Evolutionary conservation across 1,284 basidiomycete species (phyloP).

Genomic region (Mycena sp.): DNA sequence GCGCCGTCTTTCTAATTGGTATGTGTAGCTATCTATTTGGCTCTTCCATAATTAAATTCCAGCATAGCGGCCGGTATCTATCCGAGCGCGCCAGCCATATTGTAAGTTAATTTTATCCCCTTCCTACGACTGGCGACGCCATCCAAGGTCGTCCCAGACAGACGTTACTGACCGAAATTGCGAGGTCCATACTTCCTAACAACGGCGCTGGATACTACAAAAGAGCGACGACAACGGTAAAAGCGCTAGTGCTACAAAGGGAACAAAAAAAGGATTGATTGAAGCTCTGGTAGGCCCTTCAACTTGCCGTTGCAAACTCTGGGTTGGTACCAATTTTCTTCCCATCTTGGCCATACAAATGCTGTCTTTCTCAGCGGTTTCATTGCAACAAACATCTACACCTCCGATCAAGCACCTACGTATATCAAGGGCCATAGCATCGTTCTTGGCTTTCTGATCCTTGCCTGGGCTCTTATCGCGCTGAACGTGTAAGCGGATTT

Average conservation of each 20-base stretch:
- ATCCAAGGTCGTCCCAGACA: too few species aligned
- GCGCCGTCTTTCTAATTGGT: slow-evolving; percentile 21
- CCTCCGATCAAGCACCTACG: slow-evolving; percentile 47
- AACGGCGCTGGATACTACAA: slow-evolving; percentile 72
- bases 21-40: neutral
- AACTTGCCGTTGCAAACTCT: slow-evolving; percentile 63
- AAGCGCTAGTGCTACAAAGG: neutral
- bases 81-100: slow-evolving; percentile 59
- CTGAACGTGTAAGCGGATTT: slow-evolving; percentile 59
- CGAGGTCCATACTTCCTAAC: slow-evolving; percentile 64
- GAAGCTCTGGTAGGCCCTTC: slow-evolving; percentile 43
- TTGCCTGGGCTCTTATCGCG: slow-evolving; percentile 62
- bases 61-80: slow-evolving; percentile 52
- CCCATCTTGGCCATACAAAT: neutral
- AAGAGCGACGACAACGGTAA: slow-evolving; percentile 64
- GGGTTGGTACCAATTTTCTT: slow-evolving; percentile 47
- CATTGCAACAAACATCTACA: slow-evolving; percentile 69
- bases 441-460: slow-evolving; percentile 58
- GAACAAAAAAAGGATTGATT: too few species aligned
- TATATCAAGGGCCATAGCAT: slow-evolving; percentile 42
- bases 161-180: neutral
- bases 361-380: slow-evolving; percentile 54
- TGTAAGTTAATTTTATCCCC: slow-evolving; percentile 42
- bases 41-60: neutral
- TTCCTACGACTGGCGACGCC: too few species aligned